phyloP scores from a whole-genome alignment of 2,329 filamentous ascomycete genomes.

The Fusarium sp. region DNA sequence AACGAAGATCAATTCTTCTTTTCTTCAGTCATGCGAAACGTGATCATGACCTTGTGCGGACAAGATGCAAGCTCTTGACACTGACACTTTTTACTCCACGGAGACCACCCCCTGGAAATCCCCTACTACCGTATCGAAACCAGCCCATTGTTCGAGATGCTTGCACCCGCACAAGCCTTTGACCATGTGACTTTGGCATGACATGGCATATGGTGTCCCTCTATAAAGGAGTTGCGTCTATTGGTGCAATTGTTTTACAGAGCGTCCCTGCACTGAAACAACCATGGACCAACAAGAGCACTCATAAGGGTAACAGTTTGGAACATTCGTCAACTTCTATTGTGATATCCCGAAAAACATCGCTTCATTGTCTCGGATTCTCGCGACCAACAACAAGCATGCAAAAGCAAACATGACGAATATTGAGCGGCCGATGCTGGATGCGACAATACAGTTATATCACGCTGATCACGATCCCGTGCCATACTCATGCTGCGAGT shows the following conservation, averaged over 20 bases:
- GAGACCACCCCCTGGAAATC: constrained; percentile 18
- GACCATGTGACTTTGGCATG: constrained; percentile 45
- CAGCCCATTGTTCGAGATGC: constrained; percentile 25
- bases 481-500: neutral
- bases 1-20: neutral
- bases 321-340: neutral
- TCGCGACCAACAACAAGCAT: neutral
- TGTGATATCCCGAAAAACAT: neutral
- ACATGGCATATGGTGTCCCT: constrained; percentile 12
- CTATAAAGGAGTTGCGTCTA: constrained; percentile 23
- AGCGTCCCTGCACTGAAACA: neutral
- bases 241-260: constrained; percentile 8
- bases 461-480: constrained; percentile 16
- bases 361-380: neutral
- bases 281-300: neutral
- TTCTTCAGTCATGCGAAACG: constrained; percentile 22
- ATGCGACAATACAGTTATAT: constrained; percentile 3
- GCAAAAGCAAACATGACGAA: neutral
- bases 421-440: neutral
- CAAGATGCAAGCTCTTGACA: constrained; percentile 36
- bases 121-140: neutral
- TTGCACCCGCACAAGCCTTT: constrained; percentile 41
- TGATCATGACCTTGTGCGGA: constrained; percentile 27
- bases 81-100: constrained; percentile 35
- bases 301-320: neutral